Evolutionary conservation across 2,329 filamentous ascomycete species (phyloP).

Genomic region (Cryphonectria parasitica): DNA sequence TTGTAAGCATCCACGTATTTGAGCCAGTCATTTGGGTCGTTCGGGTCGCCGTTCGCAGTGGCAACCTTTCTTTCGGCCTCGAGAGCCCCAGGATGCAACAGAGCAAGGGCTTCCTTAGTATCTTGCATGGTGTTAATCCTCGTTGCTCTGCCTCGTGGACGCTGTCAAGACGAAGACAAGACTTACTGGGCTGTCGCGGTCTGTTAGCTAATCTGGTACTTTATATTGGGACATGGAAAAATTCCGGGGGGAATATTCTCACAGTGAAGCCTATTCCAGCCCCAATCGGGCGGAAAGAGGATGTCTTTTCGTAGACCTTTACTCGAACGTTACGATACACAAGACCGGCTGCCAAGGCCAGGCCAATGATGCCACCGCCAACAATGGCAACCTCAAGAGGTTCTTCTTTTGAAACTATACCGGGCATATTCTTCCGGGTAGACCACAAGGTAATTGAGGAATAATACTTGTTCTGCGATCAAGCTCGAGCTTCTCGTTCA

Average conservation of each 20-base stretch:
- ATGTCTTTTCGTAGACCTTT: constrained; percentile 25
- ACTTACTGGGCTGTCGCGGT: neutral
- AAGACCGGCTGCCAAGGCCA: constrained; percentile 42
- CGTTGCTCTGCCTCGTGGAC: neutral
- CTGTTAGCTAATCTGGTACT: neutral
- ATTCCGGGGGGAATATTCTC: constrained; percentile 39
- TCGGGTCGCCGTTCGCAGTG: constrained; percentile 1
- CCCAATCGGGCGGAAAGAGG: constrained; percentile 26
- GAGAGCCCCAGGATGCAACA: constrained; percentile 50
- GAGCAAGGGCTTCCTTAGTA: constrained; percentile 58
- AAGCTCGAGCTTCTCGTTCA: neutral
- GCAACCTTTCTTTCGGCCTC: constrained; percentile 42
- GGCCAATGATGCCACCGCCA: constrained; percentile 26
- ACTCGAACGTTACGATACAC: constrained; percentile 35
- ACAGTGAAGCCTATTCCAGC: constrained; percentile 36
- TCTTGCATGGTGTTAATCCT: neutral
- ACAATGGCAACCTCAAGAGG: constrained; percentile 15
- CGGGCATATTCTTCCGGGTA: neutral
- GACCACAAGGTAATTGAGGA: neutral
- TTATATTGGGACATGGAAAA: constrained; percentile 34
- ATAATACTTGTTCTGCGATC: neutral
- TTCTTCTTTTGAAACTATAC: neutral
- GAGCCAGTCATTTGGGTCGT: neutral
- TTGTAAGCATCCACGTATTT: constrained; percentile 11
- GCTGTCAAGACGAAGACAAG: neutral